Conservation (phyloP, 192 early-diverging fungal genomes). For the Coemansia reversa region DNA sequence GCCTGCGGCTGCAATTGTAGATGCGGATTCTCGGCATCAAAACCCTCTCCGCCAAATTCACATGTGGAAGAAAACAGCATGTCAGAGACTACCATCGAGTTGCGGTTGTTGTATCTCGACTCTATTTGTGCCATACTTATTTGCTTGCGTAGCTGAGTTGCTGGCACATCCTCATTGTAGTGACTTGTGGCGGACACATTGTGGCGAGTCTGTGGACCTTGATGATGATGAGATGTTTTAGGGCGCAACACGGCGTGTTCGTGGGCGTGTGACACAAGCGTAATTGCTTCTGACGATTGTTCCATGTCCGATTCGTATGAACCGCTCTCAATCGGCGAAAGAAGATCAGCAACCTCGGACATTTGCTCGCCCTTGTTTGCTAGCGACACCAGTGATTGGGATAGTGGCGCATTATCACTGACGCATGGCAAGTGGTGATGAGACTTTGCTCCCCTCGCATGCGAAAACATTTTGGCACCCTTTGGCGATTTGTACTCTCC, state of each 20-base stretch:
- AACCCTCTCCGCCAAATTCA: not conserved
- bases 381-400: constrained; percentile 40
- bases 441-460: constrained; percentile 28
- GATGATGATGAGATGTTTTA: not conserved
- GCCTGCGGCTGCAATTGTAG: not conserved
- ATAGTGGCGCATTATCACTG: constrained; percentile 19
- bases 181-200: not conserved
- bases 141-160: constrained; percentile 25
- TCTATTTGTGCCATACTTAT: constrained; percentile 44
- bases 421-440: constrained; percentile 29
- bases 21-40: constrained; percentile 2
- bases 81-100: constrained; percentile 44
- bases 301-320: constrained; percentile 22
- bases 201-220: not conserved
- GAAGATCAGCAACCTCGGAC: constrained; percentile 32
- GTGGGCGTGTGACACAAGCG: constrained; percentile 14
- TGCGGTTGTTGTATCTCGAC: constrained; percentile 25
- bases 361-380: constrained; percentile 32
- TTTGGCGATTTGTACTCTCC: not conserved
- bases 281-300: constrained; percentile 15
- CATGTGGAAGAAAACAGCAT: constrained; percentile 11
- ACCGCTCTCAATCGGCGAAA: constrained; percentile 21
- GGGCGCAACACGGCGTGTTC: not conserved
- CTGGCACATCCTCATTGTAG: not conserved
- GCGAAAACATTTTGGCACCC: not conserved